Evolutionary conservation across 164 flowering plant genomes (phyloP).

Genomic region (Cinnamomum micranthum): DNA sequence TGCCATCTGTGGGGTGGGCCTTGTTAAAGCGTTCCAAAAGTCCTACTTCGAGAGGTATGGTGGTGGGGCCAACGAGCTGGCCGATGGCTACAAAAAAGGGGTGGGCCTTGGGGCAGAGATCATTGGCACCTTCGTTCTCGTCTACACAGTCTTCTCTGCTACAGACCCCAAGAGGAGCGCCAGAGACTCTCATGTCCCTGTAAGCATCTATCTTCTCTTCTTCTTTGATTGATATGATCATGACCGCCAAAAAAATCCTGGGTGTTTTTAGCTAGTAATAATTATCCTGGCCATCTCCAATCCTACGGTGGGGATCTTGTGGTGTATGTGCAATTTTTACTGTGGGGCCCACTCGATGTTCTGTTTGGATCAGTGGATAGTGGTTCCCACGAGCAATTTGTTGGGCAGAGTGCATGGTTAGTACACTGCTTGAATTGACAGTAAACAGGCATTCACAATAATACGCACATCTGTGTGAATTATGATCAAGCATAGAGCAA

Average conservation of each 20-base stretch:
- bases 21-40: slow-evolving; percentile 79
- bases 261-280: too few relatives aligned
- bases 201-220: slow-evolving; percentile 26
- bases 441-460: too few relatives aligned
- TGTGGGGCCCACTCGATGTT: too few relatives aligned
- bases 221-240: background rate
- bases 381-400: too few relatives aligned
- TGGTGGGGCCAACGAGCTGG: slow-evolving; percentile 70
- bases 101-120: slow-evolving; percentile 81
- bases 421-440: too few relatives aligned
- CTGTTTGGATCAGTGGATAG: too few relatives aligned
- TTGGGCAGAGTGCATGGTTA: too few relatives aligned
- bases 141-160: slow-evolving; percentile 96
- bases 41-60: slow-evolving; percentile 51
- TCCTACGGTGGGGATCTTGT: too few relatives aligned
- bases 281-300: too few relatives aligned
- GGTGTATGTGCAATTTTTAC: too few relatives aligned
- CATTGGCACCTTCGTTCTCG: slow-evolving; percentile 92
- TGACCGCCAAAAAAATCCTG: background rate
- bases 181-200: slow-evolving; percentile 93
- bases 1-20: slow-evolving; percentile 78
- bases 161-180: slow-evolving; percentile 93
- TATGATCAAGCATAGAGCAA: too few relatives aligned
- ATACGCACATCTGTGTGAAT: too few relatives aligned
- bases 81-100: slow-evolving; percentile 64